phyloP scores from a whole-genome alignment of 2,329 filamentous ascomycete genomes.

The Trematosphaeria pertusa region DNA sequence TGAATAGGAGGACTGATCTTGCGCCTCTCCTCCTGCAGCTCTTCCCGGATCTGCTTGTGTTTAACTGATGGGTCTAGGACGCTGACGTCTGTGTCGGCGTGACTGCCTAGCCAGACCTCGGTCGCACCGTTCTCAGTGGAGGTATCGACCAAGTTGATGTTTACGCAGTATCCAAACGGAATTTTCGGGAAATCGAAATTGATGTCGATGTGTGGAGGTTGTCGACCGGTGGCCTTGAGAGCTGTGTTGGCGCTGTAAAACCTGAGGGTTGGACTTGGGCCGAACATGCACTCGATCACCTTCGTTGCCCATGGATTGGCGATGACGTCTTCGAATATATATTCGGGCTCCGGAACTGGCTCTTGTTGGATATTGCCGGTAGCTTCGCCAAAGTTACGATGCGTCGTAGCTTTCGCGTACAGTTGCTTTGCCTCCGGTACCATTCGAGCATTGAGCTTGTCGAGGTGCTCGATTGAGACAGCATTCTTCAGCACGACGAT shows the following conservation, averaged over 20 bases:
- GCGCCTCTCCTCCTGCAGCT: neutral
- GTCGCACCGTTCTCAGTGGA: conserved; percentile 52
- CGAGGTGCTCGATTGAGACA: conserved; percentile 15
- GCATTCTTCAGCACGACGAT: conserved; percentile 25
- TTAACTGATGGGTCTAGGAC: neutral
- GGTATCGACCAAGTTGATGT: conserved; percentile 52
- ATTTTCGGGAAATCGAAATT: conserved; percentile 15
- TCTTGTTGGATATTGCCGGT: conserved; percentile 15
- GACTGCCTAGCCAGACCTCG: conserved; percentile 56
- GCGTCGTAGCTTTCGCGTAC: neutral
- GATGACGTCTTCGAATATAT: conserved; percentile 17
- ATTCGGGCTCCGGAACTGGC: conserved; percentile 10
- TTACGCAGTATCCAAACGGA: conserved; percentile 53
- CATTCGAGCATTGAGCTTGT: conserved; percentile 13
- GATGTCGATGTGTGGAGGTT: conserved; percentile 22
- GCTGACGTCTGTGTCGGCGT: conserved; percentile 32
- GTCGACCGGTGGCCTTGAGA: conserved; percentile 11
- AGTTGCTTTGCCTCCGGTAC: conserved; percentile 10
- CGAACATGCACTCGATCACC: conserved; percentile 17
- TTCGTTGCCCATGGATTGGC: conserved; percentile 17
- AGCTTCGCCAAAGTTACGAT: conserved; percentile 8
- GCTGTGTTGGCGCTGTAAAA: conserved; percentile 24
- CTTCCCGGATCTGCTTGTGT: conserved; percentile 4
- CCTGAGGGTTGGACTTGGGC: conserved; percentile 19
- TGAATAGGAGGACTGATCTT: conserved; percentile 4